phyloP scores from a whole-genome alignment of 1,284 basidiomycete genomes.

The Heterobasidion occidentale region DNA sequence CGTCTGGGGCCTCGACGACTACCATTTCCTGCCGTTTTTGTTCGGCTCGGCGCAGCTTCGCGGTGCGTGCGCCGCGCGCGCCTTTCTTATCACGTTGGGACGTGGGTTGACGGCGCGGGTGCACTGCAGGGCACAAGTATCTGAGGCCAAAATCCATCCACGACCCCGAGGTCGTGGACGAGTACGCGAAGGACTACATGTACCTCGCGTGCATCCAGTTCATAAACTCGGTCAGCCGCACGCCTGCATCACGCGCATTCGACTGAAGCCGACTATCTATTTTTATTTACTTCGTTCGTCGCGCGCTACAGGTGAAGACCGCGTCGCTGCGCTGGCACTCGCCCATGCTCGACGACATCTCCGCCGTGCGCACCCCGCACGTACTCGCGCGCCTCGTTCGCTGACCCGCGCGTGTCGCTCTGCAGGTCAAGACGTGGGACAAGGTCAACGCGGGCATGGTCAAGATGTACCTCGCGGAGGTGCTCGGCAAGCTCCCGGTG shows the following conservation, averaged over 20 bases:
- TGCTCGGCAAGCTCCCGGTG: conserved; percentile 92
- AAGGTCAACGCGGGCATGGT: conserved; percentile 98
- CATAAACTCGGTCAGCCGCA: conserved; percentile 78
- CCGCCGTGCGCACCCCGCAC: conserved; percentile 49
- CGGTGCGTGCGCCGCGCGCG: conserved; percentile 31
- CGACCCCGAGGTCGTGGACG: conserved; percentile 87
- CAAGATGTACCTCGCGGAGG: conserved; percentile 97
- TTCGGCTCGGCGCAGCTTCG: conserved; percentile 83
- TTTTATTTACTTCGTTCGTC: background rate
- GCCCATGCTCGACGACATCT: conserved; percentile 98
- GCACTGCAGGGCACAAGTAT: conserved; percentile 70
- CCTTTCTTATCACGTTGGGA: background rate
- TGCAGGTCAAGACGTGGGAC: conserved; percentile 88
- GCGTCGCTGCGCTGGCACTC: conserved; percentile 97
- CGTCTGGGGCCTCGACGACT: conserved; percentile 98
- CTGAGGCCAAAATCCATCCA: conserved; percentile 92
- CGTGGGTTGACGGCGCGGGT: too few species aligned
- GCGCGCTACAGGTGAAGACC: conserved; percentile 75
- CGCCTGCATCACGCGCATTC: background rate
- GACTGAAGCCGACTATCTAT: background rate
- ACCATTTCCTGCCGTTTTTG: conserved; percentile 93
- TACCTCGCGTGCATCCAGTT: conserved; percentile 96
- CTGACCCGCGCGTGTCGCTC: background rate
- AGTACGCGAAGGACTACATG: conserved; percentile 91
- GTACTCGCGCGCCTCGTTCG: background rate